Percentiles rank a stretch among this genome's conserved stretches.
These are phyloP conservation scores for Rheum nobile DNA, from an alignment of 148 eudicot genomes.

Conservation along the genomic window DNA sequence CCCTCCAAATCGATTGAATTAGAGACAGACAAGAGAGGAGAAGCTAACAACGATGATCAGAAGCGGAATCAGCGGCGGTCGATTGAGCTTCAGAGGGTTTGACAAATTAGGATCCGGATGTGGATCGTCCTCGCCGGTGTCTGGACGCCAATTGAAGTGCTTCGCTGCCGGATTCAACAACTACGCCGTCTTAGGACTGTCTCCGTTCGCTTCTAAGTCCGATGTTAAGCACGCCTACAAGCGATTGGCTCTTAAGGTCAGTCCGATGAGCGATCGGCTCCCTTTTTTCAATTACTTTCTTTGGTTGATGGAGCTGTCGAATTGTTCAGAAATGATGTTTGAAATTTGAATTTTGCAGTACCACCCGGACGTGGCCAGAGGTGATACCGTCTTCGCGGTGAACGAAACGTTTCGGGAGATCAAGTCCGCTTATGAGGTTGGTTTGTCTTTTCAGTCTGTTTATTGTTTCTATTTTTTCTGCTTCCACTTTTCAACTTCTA, in stretches of 20 bases:
- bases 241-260: constrained; percentile 33
- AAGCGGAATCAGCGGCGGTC: not conserved
- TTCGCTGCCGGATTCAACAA: constrained; percentile 15
- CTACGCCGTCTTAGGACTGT: constrained; percentile 29
- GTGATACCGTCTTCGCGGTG: constrained; percentile 9
- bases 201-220: constrained; percentile 32
- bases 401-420: constrained; percentile 25
- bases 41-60: not conserved
- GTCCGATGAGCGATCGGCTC: not conserved
- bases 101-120: not conserved
- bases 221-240: constrained; percentile 33
- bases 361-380: constrained; percentile 38
- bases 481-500: no score
- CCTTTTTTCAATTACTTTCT: not conserved
- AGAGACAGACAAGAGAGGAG: not conserved
- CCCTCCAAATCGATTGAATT: not conserved
- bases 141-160: not conserved
- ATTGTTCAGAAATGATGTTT: not conserved
- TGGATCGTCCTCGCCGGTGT: not conserved
- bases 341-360: constrained; percentile 21
- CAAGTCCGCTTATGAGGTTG: constrained; percentile 31
- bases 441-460: no score
- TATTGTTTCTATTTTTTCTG: not conserved
- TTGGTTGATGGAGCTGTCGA: not conserved
- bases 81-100: not conserved